Evolutionary conservation across 352 stramenopile genomes (phyloP).

Genomic region (Pilasporangium apinafurcum): DNA sequence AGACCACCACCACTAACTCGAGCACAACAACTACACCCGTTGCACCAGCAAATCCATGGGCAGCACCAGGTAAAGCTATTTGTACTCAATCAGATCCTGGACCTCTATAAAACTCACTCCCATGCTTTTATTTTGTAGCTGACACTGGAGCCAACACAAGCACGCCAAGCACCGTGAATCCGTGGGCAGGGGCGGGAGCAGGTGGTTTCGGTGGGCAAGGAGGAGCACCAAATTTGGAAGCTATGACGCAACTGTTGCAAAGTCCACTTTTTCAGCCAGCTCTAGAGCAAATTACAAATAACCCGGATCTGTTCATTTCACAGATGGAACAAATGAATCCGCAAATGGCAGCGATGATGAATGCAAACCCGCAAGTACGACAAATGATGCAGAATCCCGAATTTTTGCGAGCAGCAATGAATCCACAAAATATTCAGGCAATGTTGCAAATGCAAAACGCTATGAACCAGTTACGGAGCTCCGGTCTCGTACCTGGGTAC

Average conservation of each 20-base stretch:
- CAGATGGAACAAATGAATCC: slow-evolving; percentile 89
- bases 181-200: slow-evolving; percentile 3
- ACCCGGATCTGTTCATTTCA: slow-evolving; percentile 68
- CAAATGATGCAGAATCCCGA: slow-evolving; percentile 89
- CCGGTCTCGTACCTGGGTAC: slow-evolving; percentile 64
- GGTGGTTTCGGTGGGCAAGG: slow-evolving; percentile 5
- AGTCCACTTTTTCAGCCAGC: slow-evolving; percentile 83
- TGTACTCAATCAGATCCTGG: neutral
- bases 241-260: slow-evolving; percentile 83
- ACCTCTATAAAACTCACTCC: too few relatives aligned
- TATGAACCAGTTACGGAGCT: slow-evolving; percentile 77
- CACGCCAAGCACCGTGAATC: neutral
- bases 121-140: slow-evolving; percentile 1
- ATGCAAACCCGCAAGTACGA: slow-evolving; percentile 84
- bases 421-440: slow-evolving; percentile 87
- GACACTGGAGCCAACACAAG: neutral
- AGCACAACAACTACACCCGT: slow-evolving; percentile 10
- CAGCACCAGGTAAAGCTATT: slow-evolving; percentile 5
- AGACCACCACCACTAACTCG: slow-evolving; percentile 11
- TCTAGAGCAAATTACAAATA: slow-evolving; percentile 77
- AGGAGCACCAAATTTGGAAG: slow-evolving; percentile 45
- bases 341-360: slow-evolving; percentile 81
- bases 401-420: slow-evolving; percentile 80
- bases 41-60: slow-evolving; percentile 56
- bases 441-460: slow-evolving; percentile 89